These are phyloP conservation scores for Talaromyces pinophilus DNA, from an alignment of 2,329 filamentous ascomycete species.

Conservation along the genomic window DNA sequence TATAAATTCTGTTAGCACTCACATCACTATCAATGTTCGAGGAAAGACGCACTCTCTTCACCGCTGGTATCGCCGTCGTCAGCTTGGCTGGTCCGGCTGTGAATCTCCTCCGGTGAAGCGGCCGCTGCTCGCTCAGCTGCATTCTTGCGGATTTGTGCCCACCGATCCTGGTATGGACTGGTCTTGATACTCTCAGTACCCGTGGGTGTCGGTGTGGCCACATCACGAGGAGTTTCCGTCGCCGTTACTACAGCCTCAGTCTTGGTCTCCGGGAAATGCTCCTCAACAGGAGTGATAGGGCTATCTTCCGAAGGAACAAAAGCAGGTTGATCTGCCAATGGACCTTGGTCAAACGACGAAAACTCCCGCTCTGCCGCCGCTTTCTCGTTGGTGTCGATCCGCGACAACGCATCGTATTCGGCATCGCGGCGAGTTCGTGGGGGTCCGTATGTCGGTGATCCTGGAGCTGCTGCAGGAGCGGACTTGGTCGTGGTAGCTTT, in stretches of 20 bases:
- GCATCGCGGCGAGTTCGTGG: conserved; percentile 51
- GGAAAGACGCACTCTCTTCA: conserved; percentile 74
- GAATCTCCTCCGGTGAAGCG: conserved; percentile 61
- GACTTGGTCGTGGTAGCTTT: conserved; percentile 20
- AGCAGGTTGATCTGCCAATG: conserved; percentile 80
- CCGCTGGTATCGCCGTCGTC: conserved; percentile 86
- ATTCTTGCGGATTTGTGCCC: conserved; percentile 95
- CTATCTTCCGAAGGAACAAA: conserved; percentile 64
- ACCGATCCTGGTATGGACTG: conserved; percentile 66
- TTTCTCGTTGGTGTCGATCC: conserved; percentile 56
- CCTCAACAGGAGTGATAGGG: conserved; percentile 54
- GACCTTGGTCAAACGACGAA: conserved; percentile 81
- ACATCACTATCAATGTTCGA: neutral
- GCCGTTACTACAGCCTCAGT: conserved; percentile 26
- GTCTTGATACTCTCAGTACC: conserved; percentile 17
- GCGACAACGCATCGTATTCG: conserved; percentile 60
- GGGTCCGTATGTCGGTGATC: conserved; percentile 29
- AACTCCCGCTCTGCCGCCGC: conserved; percentile 54
- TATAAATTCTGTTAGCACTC: conserved; percentile 45
- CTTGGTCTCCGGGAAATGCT: conserved; percentile 25
- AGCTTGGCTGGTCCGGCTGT: conserved; percentile 58
- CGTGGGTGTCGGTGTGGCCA: conserved; percentile 27
- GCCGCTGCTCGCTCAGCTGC: conserved; percentile 77
- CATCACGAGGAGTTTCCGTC: conserved; percentile 24
- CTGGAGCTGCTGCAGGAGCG: conserved; percentile 32